Percentiles rank a stretch among this genome's conserved stretches.
Conservation (phyloP, 1,284 basidiomycete genomes). For the Cutaneotrichosporon sp. region DNA sequence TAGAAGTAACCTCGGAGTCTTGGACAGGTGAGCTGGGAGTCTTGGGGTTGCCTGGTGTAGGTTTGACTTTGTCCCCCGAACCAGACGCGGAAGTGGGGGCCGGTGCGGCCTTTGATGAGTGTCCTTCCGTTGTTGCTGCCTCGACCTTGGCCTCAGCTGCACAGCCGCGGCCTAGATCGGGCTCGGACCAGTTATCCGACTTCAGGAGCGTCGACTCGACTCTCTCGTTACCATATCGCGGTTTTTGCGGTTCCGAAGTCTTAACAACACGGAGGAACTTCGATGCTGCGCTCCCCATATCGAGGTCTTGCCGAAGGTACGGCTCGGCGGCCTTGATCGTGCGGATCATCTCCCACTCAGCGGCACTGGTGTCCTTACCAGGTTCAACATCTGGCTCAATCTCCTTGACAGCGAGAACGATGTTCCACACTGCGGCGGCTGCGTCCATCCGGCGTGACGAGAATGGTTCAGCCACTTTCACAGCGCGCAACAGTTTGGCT, state of each 20-base stretch:
- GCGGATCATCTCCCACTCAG: neutral
- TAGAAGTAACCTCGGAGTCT: no score
- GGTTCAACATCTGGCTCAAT: neutral
- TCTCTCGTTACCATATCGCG: neutral
- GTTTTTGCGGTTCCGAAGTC: neutral
- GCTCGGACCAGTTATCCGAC: neutral
- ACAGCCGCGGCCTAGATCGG: neutral
- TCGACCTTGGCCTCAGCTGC: no score
- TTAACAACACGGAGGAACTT: neutral
- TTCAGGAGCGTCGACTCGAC: neutral
- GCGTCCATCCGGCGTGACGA: neutral
- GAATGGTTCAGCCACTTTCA: neutral
- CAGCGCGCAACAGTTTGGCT: neutral
- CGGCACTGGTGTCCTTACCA: neutral
- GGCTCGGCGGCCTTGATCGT: conserved; percentile 1
- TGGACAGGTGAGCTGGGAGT: neutral
- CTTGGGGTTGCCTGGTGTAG: no score
- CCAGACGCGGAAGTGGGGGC: no score
- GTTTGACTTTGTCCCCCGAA: no score
- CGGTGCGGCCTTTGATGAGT: no score
- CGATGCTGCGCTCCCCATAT: neutral
- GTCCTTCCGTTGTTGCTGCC: neutral
- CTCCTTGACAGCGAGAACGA: neutral
- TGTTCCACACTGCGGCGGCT: neutral
- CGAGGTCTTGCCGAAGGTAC: neutral